phyloP scores from a whole-genome alignment of 2,329 filamentous ascomycete species.

The Colletotrichum incanum region DNA sequence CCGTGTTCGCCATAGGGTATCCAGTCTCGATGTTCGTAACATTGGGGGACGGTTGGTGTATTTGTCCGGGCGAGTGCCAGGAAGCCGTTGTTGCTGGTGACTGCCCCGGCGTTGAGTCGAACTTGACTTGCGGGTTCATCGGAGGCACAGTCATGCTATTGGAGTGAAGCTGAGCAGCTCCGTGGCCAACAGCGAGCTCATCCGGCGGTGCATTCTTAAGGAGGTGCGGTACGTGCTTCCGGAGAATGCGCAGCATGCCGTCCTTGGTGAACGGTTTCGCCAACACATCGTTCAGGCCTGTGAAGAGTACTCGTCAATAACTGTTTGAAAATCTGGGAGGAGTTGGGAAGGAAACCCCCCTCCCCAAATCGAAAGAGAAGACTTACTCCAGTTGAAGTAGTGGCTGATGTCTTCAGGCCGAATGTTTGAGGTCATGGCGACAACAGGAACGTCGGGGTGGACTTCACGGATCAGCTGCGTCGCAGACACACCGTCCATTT shows the following conservation, averaged over 20 bases:
- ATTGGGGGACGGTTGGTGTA: conserved; percentile 65
- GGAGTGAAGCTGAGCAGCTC: conserved; percentile 52
- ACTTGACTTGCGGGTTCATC: conserved; percentile 60
- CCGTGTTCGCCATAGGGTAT: conserved; percentile 63
- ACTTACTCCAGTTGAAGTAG: conserved; percentile 78
- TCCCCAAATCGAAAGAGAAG: too few relatives aligned
- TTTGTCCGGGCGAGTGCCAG: conserved; percentile 68
- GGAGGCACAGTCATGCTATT: conserved; percentile 53
- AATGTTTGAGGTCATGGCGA: conserved; percentile 99
- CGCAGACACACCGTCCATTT: conserved; percentile 93
- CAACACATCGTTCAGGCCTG: conserved; percentile 97
- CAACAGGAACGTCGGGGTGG: conserved; percentile 85
- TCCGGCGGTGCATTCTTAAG: conserved; percentile 76
- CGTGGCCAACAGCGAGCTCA: conserved; percentile 54
- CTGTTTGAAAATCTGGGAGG: neutral
- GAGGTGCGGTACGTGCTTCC: conserved; percentile 89
- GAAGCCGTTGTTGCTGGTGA: conserved; percentile 64
- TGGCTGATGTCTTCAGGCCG: conserved; percentile 96
- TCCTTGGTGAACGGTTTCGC: conserved; percentile 97
- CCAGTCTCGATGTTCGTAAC: conserved; percentile 59
- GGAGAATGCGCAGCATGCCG: conserved; percentile 86
- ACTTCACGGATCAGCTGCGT: conserved; percentile 94
- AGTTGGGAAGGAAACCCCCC: neutral
- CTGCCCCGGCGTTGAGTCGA: conserved; percentile 68
- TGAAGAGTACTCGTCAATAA: conserved; percentile 28